These are phyloP conservation scores for Amylostereum chailletii DNA, from an alignment of 1,284 basidiomycete species.

Conservation along the genomic window DNA sequence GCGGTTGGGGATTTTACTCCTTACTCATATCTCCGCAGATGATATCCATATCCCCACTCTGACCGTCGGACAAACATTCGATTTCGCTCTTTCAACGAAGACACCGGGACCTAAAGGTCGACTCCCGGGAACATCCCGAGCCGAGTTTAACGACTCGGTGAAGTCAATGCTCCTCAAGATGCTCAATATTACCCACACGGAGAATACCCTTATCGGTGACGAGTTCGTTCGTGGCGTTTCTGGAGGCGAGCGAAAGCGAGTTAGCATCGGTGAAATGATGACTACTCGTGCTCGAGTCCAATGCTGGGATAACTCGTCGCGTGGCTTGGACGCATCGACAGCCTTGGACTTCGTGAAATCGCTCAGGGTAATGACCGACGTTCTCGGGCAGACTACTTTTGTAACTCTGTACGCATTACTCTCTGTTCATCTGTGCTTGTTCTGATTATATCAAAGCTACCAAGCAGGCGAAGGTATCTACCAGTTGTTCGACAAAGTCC, in stretches of 20 bases:
- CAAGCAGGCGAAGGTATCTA: constrained; percentile 78
- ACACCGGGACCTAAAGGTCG: constrained; percentile 30
- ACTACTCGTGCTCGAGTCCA: constrained; percentile 10
- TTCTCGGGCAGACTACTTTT: constrained; percentile 73
- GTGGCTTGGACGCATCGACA: constrained; percentile 67
- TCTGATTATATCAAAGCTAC: constrained; percentile 38
- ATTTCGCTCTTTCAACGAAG: constrained; percentile 38
- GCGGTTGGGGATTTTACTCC: constrained; percentile 30
- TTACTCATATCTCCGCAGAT: constrained; percentile 22
- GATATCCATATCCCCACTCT: neutral
- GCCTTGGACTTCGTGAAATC: constrained; percentile 45
- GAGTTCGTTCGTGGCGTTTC: constrained; percentile 56
- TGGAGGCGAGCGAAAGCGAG: constrained; percentile 45
- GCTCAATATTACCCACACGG: constrained; percentile 45
- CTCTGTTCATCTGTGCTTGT: neutral
- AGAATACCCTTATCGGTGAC: constrained; percentile 74
- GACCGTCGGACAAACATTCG: constrained; percentile 46
- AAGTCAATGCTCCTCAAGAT: constrained; percentile 51
- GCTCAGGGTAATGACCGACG: constrained; percentile 38
- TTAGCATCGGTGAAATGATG: constrained; percentile 46
- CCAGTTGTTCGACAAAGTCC: constrained; percentile 54
- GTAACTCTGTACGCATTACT: constrained; percentile 53
- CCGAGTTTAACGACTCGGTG: constrained; percentile 7
- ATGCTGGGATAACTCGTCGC: constrained; percentile 49
- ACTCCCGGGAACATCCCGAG: constrained; percentile 1